These are phyloP conservation scores for Paecilomyces dactylethromorphus DNA, from an alignment of 2,329 filamentous ascomycete species.

Conservation along the genomic window DNA sequence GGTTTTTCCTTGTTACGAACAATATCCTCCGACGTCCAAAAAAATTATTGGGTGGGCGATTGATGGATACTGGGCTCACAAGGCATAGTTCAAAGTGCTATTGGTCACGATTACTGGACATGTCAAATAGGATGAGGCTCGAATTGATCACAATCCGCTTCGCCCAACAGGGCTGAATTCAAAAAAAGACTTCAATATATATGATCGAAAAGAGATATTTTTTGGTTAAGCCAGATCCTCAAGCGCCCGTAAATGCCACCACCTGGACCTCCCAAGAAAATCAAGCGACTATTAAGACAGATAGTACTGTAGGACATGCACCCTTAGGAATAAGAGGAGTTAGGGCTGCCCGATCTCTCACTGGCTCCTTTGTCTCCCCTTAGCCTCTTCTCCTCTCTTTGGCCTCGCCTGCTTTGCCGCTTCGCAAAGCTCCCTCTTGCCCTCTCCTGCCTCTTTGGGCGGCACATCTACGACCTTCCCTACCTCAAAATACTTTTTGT, in stretches of 20 bases:
- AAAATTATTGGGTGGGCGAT: slow-evolving; percentile 27
- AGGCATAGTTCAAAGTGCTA: slow-evolving; percentile 22
- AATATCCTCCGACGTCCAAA: slow-evolving; percentile 27
- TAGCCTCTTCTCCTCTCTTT: slow-evolving; percentile 33
- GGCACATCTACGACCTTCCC: slow-evolving; percentile 56
- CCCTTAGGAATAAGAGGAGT: not conserved
- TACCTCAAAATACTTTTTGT: slow-evolving; percentile 73
- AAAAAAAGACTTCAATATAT: not conserved
- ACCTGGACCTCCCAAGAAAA: not conserved
- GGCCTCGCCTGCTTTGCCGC: slow-evolving; percentile 61
- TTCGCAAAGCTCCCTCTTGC: slow-evolving; percentile 61
- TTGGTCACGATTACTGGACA: slow-evolving; percentile 20
- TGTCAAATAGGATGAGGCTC: slow-evolving; percentile 24
- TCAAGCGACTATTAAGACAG: not conserved
- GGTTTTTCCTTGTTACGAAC: slow-evolving; percentile 32
- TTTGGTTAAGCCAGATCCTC: not conserved
- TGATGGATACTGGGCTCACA: slow-evolving; percentile 26
- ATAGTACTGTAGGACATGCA: not conserved
- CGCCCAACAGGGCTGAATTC: not conserved
- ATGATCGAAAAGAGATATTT: not conserved
- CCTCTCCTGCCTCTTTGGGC: slow-evolving; percentile 27
- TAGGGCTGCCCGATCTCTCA: slow-evolving; percentile 2
- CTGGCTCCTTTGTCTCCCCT: slow-evolving; percentile 3
- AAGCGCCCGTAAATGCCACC: not conserved
- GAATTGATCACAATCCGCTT: slow-evolving; percentile 4